phyloP scores from a whole-genome alignment of 2,329 filamentous ascomycete species.

The Myriosclerotinia duriaeana region DNA sequence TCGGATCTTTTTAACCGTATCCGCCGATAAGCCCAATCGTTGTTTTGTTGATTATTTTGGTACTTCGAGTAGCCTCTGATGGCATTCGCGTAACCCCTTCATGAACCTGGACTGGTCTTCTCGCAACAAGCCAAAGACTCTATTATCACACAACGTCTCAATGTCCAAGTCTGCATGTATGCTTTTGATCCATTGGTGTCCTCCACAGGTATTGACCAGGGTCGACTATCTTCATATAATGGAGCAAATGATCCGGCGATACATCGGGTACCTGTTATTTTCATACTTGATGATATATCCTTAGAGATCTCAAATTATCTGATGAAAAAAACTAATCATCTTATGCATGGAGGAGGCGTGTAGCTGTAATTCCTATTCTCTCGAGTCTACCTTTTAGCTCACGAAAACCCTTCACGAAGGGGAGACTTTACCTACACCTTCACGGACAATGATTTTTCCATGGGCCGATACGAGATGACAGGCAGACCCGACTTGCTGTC shows the following conservation, averaged over 20 bases:
- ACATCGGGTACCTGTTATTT: conserved; percentile 7
- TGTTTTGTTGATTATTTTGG: no score
- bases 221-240: not conserved
- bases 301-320: not conserved
- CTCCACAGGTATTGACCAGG: not conserved
- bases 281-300: conserved; percentile 4
- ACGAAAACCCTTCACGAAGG: no score
- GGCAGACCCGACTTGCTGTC: conserved; percentile 5
- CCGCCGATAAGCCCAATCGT: not conserved
- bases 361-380: not conserved
- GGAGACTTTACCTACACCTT: not conserved
- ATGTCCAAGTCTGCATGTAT: no score
- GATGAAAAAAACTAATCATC: not conserved
- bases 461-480: not conserved
- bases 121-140: no score
- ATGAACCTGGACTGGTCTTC: not conserved
- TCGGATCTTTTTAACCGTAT: not conserved
- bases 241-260: not conserved
- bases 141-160: not conserved
- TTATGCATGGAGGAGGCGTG: not conserved
- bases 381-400: not conserved
- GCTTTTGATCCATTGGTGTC: not conserved
- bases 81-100: conserved; percentile 20
- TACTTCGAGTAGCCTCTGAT: not conserved
- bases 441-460: not conserved